Conservation (phyloP, 2,329 filamentous ascomycete genomes). For the Conoideocrella luteorostrata region DNA sequence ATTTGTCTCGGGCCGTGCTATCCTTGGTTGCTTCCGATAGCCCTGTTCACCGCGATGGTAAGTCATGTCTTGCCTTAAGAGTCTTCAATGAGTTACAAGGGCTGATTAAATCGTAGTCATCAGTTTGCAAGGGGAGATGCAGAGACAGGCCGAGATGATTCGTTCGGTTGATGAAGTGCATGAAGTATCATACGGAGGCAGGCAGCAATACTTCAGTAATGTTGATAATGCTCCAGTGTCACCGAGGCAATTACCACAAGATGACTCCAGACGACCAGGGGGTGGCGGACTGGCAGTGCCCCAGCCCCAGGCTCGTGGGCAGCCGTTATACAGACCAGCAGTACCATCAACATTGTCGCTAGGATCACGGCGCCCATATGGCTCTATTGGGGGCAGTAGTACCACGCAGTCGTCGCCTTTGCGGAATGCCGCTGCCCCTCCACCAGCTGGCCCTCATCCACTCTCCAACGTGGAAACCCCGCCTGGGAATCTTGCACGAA, state of each 20-base stretch:
- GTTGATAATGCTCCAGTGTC: slow-evolving; percentile 76
- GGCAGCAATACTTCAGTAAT: slow-evolving; percentile 59
- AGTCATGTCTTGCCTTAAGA: slow-evolving; percentile 37
- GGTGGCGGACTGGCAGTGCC: slow-evolving; percentile 56
- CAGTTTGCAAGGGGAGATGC: slow-evolving; percentile 52
- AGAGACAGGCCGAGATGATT: slow-evolving; percentile 53
- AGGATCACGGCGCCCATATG: slow-evolving; percentile 71
- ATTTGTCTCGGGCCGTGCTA: slow-evolving; percentile 70
- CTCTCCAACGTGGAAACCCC: slow-evolving; percentile 56
- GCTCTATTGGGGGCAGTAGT: slow-evolving; percentile 73
- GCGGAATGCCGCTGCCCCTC: slow-evolving; percentile 58
- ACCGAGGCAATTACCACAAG: slow-evolving; percentile 78
- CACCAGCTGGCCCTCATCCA: slow-evolving; percentile 60
- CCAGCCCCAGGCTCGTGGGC: slow-evolving; percentile 48
- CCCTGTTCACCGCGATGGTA: slow-evolving; percentile 75
- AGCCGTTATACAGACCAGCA: slow-evolving; percentile 66
- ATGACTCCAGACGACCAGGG: slow-evolving; percentile 69
- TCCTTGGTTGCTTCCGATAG: slow-evolving; percentile 70
- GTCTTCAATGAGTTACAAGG: too few species aligned
- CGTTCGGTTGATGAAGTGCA: slow-evolving; percentile 56
- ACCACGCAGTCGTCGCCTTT: slow-evolving; percentile 67
- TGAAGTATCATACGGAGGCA: slow-evolving; percentile 61
- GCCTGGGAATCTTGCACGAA: slow-evolving; percentile 65
- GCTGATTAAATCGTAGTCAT: slow-evolving; percentile 41
- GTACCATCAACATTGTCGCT: slow-evolving; percentile 76